These are phyloP conservation scores for Wallacemonas sp. DNA, from an alignment of 208 protist genomes.

Conservation along the genomic window DNA sequence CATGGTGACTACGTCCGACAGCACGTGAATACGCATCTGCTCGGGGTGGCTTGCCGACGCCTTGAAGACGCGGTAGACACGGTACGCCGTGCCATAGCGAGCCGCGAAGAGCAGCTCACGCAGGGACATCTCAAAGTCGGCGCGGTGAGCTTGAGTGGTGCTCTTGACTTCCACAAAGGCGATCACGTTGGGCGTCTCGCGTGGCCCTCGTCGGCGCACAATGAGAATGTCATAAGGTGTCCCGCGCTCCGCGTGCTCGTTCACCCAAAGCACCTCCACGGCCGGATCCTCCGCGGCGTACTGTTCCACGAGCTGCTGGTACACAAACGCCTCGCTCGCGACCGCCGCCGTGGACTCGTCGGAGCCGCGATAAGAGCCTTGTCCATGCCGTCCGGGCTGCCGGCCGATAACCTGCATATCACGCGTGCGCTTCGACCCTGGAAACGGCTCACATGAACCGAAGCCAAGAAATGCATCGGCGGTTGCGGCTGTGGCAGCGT, in stretches of 20 bases:
- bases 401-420: not conserved
- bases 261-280: conserved; percentile 77
- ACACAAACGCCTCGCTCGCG: conserved; percentile 79
- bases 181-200: conserved; percentile 35
- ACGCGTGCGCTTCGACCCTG: not conserved
- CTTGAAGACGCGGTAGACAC: conserved; percentile 76
- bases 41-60: conserved; percentile 51
- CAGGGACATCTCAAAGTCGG: conserved; percentile 82
- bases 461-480: not conserved
- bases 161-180: conserved; percentile 83
- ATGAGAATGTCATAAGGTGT: conserved; percentile 83
- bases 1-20: conserved; percentile 55
- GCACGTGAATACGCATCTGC: conserved; percentile 51
- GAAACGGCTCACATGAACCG: conserved; percentile 2
- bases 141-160: conserved; percentile 47
- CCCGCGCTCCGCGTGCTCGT: conserved; percentile 59
- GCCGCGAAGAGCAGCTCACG: conserved; percentile 82
- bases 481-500: not conserved
- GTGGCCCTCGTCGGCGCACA: conserved; percentile 18
- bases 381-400: not conserved
- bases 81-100: conserved; percentile 62
- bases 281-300: conserved; percentile 21
- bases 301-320: conserved; percentile 42
- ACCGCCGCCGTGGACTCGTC: conserved; percentile 49
- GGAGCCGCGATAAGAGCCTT: not conserved